Percentiles rank a stretch among this genome's conserved stretches.
phyloP scores from a whole-genome alignment of 2,329 filamentous ascomycete genomes.

The Xylaria sp. region DNA sequence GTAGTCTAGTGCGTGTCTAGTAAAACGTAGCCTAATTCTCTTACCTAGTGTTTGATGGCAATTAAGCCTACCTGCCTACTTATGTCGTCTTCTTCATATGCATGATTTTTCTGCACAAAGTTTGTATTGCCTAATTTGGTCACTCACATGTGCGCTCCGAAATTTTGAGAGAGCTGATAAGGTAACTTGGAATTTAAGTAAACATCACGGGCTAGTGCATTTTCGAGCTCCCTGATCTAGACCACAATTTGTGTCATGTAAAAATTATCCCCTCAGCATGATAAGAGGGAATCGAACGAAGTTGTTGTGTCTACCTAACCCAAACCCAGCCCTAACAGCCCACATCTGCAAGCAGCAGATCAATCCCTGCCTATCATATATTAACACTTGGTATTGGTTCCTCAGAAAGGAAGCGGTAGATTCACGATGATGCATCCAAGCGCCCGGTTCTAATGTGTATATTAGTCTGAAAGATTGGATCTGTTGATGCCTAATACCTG shows the following conservation, averaged over 20 bases:
- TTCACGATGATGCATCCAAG: slow-evolving; percentile 4
- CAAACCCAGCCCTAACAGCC: slow-evolving; percentile 35
- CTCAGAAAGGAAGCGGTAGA: neutral
- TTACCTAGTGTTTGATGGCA: neutral
- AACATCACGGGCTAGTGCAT: neutral
- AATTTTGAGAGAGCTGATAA: neutral
- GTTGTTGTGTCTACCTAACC: slow-evolving; percentile 21
- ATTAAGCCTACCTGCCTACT: neutral
- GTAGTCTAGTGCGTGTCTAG: neutral
- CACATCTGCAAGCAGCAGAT: slow-evolving; percentile 17
- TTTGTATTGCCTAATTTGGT: slow-evolving; percentile 1
- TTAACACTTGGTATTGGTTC: slow-evolving; percentile 10
- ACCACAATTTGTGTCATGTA: slow-evolving; percentile 12
- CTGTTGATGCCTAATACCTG: slow-evolving; percentile 30
- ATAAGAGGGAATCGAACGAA: slow-evolving; percentile 10
- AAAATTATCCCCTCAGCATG: slow-evolving; percentile 6
- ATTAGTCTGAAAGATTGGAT: neutral
- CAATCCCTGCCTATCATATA: slow-evolving; percentile 12
- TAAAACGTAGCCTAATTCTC: slow-evolving; percentile 5
- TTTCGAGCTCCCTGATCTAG: neutral
- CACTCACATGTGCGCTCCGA: neutral
- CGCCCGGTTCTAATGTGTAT: slow-evolving; percentile 8
- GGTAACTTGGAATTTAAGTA: neutral
- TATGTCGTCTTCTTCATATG: neutral
- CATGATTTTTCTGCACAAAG: neutral